These are phyloP conservation scores for Phytophthora multivora DNA, from an alignment of 352 stramenopile species.

Conservation along the genomic window DNA sequence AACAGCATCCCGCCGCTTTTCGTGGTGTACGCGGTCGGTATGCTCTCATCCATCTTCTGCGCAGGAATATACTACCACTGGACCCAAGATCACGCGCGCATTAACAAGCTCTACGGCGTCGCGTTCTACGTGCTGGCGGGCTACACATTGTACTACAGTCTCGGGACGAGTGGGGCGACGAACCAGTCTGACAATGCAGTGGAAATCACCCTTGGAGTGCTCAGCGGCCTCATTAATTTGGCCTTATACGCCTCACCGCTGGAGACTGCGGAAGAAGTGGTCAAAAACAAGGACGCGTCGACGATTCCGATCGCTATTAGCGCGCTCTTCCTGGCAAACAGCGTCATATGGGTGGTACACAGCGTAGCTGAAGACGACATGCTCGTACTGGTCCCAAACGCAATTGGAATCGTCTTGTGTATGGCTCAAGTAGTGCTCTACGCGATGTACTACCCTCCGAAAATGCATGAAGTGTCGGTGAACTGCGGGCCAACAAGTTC, in stretches of 20 bases:
- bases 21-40: slow-evolving; percentile 25
- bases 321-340: slow-evolving; percentile 35
- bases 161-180: slow-evolving; percentile 16
- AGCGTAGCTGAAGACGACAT: slow-evolving; percentile 34
- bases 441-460: slow-evolving; percentile 13
- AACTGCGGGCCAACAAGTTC: neutral
- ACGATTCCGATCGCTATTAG: slow-evolving; percentile 49
- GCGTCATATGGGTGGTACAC: slow-evolving; percentile 40
- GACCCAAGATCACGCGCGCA: slow-evolving; percentile 28
- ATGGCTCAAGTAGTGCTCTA: slow-evolving; percentile 25
- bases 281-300: slow-evolving; percentile 22
- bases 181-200: slow-evolving; percentile 10
- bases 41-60: slow-evolving; percentile 34
- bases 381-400: slow-evolving; percentile 42
- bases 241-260: slow-evolving; percentile 31
- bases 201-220: slow-evolving; percentile 13
- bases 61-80: slow-evolving; percentile 43
- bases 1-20: slow-evolving; percentile 34
- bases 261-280: slow-evolving; percentile 16
- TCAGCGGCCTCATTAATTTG: slow-evolving; percentile 23
- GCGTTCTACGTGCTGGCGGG: slow-evolving; percentile 6
- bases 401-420: slow-evolving; percentile 27
- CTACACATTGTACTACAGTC: slow-evolving; percentile 19
- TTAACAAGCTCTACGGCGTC: slow-evolving; percentile 28
- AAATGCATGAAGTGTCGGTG: neutral